Evolutionary conservation across 2,329 filamentous ascomycete species (phyloP).

Genomic region (Epichloe hybrida): DNA sequence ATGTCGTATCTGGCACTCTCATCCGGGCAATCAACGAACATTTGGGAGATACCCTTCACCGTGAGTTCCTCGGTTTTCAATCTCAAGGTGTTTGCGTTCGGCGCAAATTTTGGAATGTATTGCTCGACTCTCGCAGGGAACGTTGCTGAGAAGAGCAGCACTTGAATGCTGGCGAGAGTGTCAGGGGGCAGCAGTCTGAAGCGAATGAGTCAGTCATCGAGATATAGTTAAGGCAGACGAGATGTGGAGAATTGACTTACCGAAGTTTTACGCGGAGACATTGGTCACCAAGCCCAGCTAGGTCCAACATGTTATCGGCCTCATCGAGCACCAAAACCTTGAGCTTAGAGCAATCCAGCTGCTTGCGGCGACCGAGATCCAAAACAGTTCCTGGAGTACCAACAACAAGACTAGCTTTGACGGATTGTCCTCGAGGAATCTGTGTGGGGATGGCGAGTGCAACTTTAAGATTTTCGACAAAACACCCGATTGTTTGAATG

Average conservation of each 20-base stretch:
- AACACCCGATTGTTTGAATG: slow-evolving; percentile 69
- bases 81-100: slow-evolving; percentile 73
- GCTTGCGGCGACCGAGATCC: slow-evolving; percentile 67
- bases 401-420: slow-evolving; percentile 70
- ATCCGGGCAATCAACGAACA: slow-evolving; percentile 84
- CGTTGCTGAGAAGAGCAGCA: slow-evolving; percentile 91
- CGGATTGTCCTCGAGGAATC: slow-evolving; percentile 51
- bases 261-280: slow-evolving; percentile 69
- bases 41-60: slow-evolving; percentile 92
- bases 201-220: slow-evolving; percentile 13
- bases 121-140: slow-evolving; percentile 73
- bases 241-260: slow-evolving; percentile 28
- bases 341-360: slow-evolving; percentile 58
- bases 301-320: slow-evolving; percentile 97
- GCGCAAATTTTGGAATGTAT: slow-evolving; percentile 76
- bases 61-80: slow-evolving; percentile 85
- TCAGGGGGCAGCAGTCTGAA: slow-evolving; percentile 44
- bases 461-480: slow-evolving; percentile 61
- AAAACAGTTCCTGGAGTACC: slow-evolving; percentile 89
- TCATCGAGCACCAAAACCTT: slow-evolving; percentile 87
- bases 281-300: slow-evolving; percentile 89
- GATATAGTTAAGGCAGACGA: neutral
- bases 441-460: slow-evolving; percentile 69
- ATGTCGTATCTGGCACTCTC: slow-evolving; percentile 77
- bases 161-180: slow-evolving; percentile 47